These are phyloP conservation scores for Clitoria ternatea DNA, from an alignment of 306 rosid genomes.

Conservation along the genomic window DNA sequence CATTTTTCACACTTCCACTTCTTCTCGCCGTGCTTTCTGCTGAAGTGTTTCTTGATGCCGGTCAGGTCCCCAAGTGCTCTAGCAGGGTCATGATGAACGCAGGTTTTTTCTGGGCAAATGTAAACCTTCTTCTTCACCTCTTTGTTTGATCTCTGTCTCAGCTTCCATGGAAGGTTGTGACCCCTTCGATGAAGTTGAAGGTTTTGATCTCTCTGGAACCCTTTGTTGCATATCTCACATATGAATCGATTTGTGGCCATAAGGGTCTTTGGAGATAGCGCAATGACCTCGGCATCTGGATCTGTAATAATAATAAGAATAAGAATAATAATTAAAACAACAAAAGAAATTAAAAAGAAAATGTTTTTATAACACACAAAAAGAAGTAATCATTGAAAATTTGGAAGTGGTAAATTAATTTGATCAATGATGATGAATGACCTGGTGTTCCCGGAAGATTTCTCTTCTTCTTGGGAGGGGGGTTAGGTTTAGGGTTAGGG, in stretches of 20 bases:
- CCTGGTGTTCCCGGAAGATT: slow-evolving; percentile 98
- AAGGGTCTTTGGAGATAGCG: slow-evolving; percentile 81
- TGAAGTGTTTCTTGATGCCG: slow-evolving; percentile 89
- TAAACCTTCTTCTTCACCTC: slow-evolving; percentile 83
- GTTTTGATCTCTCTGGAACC: slow-evolving; percentile 96
- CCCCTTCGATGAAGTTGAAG: slow-evolving; percentile 92
- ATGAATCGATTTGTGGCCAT: slow-evolving; percentile 92
- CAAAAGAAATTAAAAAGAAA: no score
- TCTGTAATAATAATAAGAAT: slow-evolving; percentile 54
- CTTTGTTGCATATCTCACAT: slow-evolving; percentile 96
- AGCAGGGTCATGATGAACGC: slow-evolving; percentile 82
- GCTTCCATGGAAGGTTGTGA: slow-evolving; percentile 95
- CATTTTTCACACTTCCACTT: slow-evolving; percentile 98
- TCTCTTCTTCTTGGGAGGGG: slow-evolving; percentile 72
- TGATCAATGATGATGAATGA: not conserved
- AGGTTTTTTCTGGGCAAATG: slow-evolving; percentile 82
- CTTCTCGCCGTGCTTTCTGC: slow-evolving; percentile 94
- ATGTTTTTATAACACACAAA: no score
- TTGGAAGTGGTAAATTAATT: no score
- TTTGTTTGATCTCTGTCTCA: slow-evolving; percentile 62
- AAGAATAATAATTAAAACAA: no score
- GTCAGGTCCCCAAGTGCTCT: slow-evolving; percentile 96
- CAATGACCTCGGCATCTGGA: slow-evolving; percentile 98
- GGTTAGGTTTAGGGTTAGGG: slow-evolving; percentile 57
- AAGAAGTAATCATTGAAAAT: no score